phyloP scores from a whole-genome alignment of 345 rosid species.

The Noccaea caerulescens region DNA sequence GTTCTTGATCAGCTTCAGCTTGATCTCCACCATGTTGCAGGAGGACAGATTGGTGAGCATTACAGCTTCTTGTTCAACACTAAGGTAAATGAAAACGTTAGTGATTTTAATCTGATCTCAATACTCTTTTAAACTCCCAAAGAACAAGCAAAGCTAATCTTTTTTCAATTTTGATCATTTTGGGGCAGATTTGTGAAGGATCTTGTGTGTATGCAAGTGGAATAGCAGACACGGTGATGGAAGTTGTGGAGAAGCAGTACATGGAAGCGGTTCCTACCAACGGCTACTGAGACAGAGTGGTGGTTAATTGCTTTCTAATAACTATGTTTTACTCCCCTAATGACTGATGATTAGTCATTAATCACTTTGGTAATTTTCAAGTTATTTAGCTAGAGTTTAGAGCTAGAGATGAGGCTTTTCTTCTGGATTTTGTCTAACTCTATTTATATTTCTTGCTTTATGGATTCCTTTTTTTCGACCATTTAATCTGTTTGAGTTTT shows the following conservation, averaged over 20 bases:
- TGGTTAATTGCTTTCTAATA: conserved; percentile 6
- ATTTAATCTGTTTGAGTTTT: background rate
- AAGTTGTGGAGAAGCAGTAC: conserved; percentile 66
- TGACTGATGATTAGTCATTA: conserved; percentile 28
- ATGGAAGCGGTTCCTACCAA: conserved; percentile 51
- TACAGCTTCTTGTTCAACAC: conserved; percentile 76
- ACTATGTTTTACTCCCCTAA: conserved; percentile 22
- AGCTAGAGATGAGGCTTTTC: conserved; percentile 11
- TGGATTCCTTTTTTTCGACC: conserved; percentile 7
- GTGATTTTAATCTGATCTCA: background rate
- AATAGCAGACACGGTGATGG: conserved; percentile 78
- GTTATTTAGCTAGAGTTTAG: conserved; percentile 18
- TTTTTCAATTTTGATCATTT: background rate
- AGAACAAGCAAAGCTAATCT: background rate
- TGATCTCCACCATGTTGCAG: conserved; percentile 79
- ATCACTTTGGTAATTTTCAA: conserved; percentile 32
- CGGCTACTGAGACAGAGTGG: conserved; percentile 33
- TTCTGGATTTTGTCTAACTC: conserved; percentile 36
- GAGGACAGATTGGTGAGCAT: conserved; percentile 80
- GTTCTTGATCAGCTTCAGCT: conserved; percentile 76
- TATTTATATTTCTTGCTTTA: conserved; percentile 26
- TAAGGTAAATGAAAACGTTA: conserved; percentile 53
- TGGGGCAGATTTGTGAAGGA: conserved; percentile 45
- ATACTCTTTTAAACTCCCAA: background rate
- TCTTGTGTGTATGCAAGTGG: conserved; percentile 60